Evolutionary conservation across 108 stramenopile genomes (phyloP), one percentile per base, ranked within the genome.

Genomic region (Stephanodiscus minutulus): DNA sequence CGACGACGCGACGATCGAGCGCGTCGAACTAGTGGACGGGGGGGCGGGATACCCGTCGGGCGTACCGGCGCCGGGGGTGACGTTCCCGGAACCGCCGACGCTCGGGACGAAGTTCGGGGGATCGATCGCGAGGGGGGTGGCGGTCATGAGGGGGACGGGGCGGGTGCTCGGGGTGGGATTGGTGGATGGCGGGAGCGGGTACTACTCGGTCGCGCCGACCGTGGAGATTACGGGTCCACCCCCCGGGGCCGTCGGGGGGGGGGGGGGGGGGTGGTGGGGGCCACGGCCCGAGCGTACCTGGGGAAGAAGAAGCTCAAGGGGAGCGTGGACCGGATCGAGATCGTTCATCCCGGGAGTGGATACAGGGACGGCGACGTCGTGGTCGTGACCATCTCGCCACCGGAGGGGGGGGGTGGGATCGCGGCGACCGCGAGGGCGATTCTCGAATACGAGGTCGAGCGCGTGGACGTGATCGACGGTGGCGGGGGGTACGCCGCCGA

Each of bases 401-500:
- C 93, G 6, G 87, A 89, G 25, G 33, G 57, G 31, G 44, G 41
- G 24, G 88, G 84, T n/a, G 92, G 90, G 24, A 47, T 76, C 15
- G 46, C 61, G 10, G 88, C 91, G 8, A 86, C 82, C 29, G 90
- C 90, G 15, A 83, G 53, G 4, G 88, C 89, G 11, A 75, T 90
- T 24, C 73, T 87, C 55, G 93, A 94, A 53, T 83, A 88, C 43
- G 68, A 84, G 59, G 87, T 94, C 22, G 65, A 67, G 7, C 72
- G 76, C n/a, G 86, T 94, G 44, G 82, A 87, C 20, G 74, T 94
- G 28, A 65, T 78, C 31, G 71, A 89, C 61, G 69, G 68, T n/a
- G 93, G 93, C 37, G 78, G 77, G 20, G 93, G 93, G n/a, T 94
- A 94, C 68, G 88, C 89, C 6, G 85, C 87, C 2, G 90, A 91